Conservation (phyloP, 2,329 filamentous ascomycete species). For the Pyrenophora graminea region DNA sequence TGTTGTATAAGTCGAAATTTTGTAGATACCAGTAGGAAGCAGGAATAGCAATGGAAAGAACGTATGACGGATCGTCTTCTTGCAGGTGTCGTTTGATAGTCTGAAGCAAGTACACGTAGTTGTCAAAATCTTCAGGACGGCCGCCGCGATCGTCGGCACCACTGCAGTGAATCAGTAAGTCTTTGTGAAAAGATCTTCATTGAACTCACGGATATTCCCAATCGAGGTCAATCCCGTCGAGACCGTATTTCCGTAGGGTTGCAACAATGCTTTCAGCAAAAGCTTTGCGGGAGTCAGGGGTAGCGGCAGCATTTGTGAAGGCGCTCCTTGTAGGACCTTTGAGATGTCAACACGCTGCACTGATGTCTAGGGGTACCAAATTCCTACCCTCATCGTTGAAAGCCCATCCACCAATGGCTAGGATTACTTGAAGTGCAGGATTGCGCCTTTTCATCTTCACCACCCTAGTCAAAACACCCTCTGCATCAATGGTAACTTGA, state of each 20-base stretch:
- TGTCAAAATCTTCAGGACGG: conserved; percentile 33
- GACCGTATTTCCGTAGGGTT: conserved; percentile 9
- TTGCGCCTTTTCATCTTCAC: conserved; percentile 36
- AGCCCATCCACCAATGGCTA: conserved; percentile 49
- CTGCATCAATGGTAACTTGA: conserved; percentile 7
- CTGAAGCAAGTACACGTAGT: conserved; percentile 9
- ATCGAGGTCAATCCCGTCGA: conserved; percentile 54
- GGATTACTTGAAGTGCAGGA: conserved; percentile 37
- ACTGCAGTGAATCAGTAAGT: too few relatives aligned
- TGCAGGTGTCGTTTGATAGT: background rate
- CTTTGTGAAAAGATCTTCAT: too few relatives aligned
- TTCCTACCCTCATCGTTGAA: conserved; percentile 46
- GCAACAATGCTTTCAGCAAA: too few relatives aligned
- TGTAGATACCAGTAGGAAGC: conserved; percentile 29
- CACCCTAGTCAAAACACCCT: background rate
- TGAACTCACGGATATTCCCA: conserved; percentile 29
- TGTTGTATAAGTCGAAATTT: conserved; percentile 27
- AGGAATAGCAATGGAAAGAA: conserved; percentile 22
- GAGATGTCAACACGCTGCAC: too few relatives aligned
- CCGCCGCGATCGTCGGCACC: conserved; percentile 44
- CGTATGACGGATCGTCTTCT: background rate
- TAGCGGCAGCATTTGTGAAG: too few relatives aligned
- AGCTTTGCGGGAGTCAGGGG: too few relatives aligned
- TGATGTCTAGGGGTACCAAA: conserved; percentile 29
- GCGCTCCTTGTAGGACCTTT: too few relatives aligned